Evolutionary conservation across 768 basidiomycete genomes (phyloP), one percentile per base, ranked within the genome.

Genomic region (Phylloporus sp.): DNA sequence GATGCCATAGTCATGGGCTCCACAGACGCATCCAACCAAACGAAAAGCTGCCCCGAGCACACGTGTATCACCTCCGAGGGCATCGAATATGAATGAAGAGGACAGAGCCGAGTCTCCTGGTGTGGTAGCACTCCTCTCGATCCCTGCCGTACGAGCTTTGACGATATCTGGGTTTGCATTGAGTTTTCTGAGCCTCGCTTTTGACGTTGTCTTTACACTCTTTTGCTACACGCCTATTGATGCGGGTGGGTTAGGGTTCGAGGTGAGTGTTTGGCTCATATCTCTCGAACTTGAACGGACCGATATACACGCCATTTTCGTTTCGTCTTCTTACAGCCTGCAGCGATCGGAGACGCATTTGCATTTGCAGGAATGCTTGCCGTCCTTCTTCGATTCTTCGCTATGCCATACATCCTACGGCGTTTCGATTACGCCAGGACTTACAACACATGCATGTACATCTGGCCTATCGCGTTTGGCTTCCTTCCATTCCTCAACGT

Each of bases 171-270:
- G 77, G 7, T 75, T 72, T 46, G 74, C 73, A 2, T 65, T 84
- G 16, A 73, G 70, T 45, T 82, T 81, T 67, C 70, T 79, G 55
- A 72, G 73, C 15, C 79, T 79, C 0, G 76, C 76, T 1, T 86
- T 82, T 57, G 82, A 85, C 46, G 80, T 81, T 5, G 76, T 84
- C 4, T 85, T 85, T 57, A 78, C 82, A 5, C 73, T 86, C n/a
- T 82, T 81, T 59, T 83, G 80, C 53, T 87, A 83, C 59, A 79
- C 85, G 4, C 72, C 80, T 15, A 62, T 86, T 16, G 52, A 70
- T 31, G 59, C 72, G 0, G 85, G 85, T 6, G 85, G 85, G 5
- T 69, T 86, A 6, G 72, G 72, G 5, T 79, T 84, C 50, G 71
- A 77, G 26, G 84, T 84, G n/a, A n/a, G n/a, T 18, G 6, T 47